Percentiles rank a stretch among this genome's conserved stretches.
These are phyloP conservation scores for Botrytis cinerea DNA, from an alignment of 2,329 filamentous ascomycete species.

Conservation along the genomic window DNA sequence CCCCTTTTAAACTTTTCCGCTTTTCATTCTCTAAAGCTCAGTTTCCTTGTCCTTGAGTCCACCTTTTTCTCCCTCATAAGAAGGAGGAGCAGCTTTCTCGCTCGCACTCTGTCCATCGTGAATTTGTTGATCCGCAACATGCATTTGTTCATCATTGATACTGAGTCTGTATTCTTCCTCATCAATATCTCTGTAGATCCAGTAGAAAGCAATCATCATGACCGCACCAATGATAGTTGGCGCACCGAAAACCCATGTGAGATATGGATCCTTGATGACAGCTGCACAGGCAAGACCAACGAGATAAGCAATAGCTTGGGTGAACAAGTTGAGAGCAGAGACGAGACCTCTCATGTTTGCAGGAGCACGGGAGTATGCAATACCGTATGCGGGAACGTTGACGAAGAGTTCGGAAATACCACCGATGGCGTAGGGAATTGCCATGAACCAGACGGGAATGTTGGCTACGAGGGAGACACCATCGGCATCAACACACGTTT, in stretches of 20 bases:
- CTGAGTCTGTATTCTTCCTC: conserved; percentile 48
- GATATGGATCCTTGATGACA: conserved; percentile 51
- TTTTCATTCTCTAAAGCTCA: background rate
- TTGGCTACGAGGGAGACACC: conserved; percentile 32
- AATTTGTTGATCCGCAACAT: background rate
- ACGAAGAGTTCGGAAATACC: conserved; percentile 56
- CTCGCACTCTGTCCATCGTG: background rate
- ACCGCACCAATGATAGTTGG: conserved; percentile 50
- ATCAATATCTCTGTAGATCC: conserved; percentile 51
- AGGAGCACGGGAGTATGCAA: conserved; percentile 54
- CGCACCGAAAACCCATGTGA: conserved; percentile 54
- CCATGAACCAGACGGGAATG: conserved; percentile 59
- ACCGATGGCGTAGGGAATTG: conserved; percentile 52
- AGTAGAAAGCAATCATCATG: conserved; percentile 49
- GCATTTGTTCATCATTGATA: conserved; percentile 38
- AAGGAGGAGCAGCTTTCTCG: conserved; percentile 6
- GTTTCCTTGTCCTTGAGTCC: background rate
- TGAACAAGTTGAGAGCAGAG: conserved; percentile 53
- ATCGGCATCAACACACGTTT: conserved; percentile 33
- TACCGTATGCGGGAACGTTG: conserved; percentile 54
- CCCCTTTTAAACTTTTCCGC: background rate
- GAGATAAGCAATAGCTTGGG: conserved; percentile 49
- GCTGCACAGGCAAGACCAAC: conserved; percentile 50
- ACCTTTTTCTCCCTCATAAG: conserved; percentile 8
- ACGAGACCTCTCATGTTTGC: conserved; percentile 55